These are phyloP conservation scores for Pelargonium cotyledonis DNA, from an alignment of 441 rosid genomes.

Conservation along the genomic window DNA sequence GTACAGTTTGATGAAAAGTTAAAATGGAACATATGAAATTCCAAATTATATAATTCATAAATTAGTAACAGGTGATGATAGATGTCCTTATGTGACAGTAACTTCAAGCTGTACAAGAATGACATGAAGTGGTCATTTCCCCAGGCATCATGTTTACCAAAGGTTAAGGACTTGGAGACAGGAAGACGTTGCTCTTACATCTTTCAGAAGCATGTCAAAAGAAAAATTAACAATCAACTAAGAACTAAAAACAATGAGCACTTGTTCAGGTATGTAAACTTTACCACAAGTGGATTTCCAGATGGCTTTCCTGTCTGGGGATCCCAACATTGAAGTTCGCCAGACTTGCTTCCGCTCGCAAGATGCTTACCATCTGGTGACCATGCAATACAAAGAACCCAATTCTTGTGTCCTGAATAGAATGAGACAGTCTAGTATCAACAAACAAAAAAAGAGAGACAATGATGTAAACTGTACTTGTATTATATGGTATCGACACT, in stretches of 20 bases:
- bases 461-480: background rate
- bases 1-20: background rate
- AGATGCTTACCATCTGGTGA: conserved; percentile 93
- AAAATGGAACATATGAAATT: background rate
- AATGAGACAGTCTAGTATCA: conserved; percentile 3
- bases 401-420: conserved; percentile 83
- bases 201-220: background rate
- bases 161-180: background rate
- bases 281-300: conserved; percentile 63
- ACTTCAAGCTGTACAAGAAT: background rate
- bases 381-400: conserved; percentile 96
- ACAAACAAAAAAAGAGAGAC: background rate
- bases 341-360: conserved; percentile 88
- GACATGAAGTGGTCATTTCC: background rate
- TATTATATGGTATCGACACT: background rate
- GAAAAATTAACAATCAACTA: background rate
- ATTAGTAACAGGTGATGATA: background rate
- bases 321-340: conserved; percentile 89
- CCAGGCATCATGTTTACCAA: background rate
- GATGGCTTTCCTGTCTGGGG: conserved; percentile 74
- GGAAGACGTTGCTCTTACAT: background rate
- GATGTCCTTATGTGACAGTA: background rate
- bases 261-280: conserved; percentile 22
- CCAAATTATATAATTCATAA: background rate
- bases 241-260: background rate